Conservation (phyloP, 495 filamentous ascomycete species). For the Beverwykella pulmonaria region DNA sequence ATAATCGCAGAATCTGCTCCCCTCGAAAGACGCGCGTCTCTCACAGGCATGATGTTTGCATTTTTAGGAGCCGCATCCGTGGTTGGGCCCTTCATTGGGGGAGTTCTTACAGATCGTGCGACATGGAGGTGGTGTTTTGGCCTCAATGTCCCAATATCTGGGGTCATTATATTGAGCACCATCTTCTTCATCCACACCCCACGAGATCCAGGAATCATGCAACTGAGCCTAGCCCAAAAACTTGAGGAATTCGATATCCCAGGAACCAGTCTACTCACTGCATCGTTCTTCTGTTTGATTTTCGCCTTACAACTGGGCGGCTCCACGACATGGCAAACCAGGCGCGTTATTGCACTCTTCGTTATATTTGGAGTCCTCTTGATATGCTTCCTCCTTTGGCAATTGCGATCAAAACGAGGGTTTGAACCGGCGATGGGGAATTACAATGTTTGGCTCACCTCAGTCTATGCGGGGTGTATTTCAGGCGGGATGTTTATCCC, state of each 20-base stretch:
- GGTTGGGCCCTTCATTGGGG: slow-evolving; percentile 67
- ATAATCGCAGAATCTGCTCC: slow-evolving; percentile 13
- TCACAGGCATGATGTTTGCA: slow-evolving; percentile 63
- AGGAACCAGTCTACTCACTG: slow-evolving; percentile 69
- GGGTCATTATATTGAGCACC: slow-evolving; percentile 54
- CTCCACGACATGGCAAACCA: slow-evolving; percentile 61
- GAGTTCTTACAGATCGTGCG: slow-evolving; percentile 62
- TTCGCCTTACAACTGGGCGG: slow-evolving; percentile 91
- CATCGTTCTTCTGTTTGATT: slow-evolving; percentile 69
- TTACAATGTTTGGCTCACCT: slow-evolving; percentile 62
- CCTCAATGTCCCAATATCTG: slow-evolving; percentile 69
- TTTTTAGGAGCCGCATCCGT: slow-evolving; percentile 76
- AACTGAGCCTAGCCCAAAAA: slow-evolving; percentile 46
- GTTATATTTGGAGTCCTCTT: slow-evolving; percentile 57
- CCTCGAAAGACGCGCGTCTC: slow-evolving; percentile 9
- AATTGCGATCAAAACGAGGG: slow-evolving; percentile 58
- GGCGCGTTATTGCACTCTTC: slow-evolving; percentile 71
- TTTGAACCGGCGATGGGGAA: slow-evolving; percentile 72
- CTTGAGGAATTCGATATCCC: slow-evolving; percentile 66
- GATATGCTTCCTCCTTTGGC: slow-evolving; percentile 64
- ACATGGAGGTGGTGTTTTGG: slow-evolving; percentile 72
- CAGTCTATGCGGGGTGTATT: slow-evolving; percentile 59
- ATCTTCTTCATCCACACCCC: slow-evolving; percentile 61
- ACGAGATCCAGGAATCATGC: background rate
- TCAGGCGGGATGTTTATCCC: slow-evolving; percentile 66